Base-by-base conservation (phyloP, 768 basidiomycete species). In the Pulveroboletus sp. region DNA sequence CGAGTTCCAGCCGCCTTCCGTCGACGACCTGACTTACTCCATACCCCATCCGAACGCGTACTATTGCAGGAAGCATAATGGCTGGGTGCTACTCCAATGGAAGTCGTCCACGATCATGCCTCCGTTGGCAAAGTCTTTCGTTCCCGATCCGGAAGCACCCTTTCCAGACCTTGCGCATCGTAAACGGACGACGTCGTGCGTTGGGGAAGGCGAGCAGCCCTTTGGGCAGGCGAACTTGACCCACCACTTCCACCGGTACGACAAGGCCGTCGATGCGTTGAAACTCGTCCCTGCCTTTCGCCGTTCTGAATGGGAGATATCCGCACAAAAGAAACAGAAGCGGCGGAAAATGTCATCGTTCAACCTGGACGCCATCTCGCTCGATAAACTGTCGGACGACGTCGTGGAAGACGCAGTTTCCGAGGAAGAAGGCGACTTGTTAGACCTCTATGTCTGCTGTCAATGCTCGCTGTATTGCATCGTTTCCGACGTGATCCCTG, bases 361-460 rank as follows among this genome's bases (percentile, higher is more conserved):
- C 32, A 67, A 65, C 50, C 53, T 67, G 35, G 67, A 65, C 37
- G 47, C 55, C 36, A 44, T 58, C 10, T 54, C 66, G 19, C 47
- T 62, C 32, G 54, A 52, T 17, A 48, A 52, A 26, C 51, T 63
- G 23, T 55, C 56, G 16, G 69, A 69, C 16, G 70, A 63, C 45
- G 53, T 56, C 41, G 67, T 61, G 50, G 68, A 69, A n/a, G 68
- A 72, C 14, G 38, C 49, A 14, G 51, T 50, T 31, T 54, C 65
- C 17, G 56, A 59, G 24, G 71, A 71, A 31, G 74, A 77, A 56
- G 82, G 79, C 20, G 79, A 75, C 50, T 64, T 86, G 24, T 70
- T 92, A 35, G 88, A 92, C 64, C 73, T 91, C 24, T 92, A 86
- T 60, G 72, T 90, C 38, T 93, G 90, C 64, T 92, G 90, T 60